Base-by-base conservation (phyloP, 2,329 filamentous ascomycete genomes). In the Cytospora piceicola region DNA sequence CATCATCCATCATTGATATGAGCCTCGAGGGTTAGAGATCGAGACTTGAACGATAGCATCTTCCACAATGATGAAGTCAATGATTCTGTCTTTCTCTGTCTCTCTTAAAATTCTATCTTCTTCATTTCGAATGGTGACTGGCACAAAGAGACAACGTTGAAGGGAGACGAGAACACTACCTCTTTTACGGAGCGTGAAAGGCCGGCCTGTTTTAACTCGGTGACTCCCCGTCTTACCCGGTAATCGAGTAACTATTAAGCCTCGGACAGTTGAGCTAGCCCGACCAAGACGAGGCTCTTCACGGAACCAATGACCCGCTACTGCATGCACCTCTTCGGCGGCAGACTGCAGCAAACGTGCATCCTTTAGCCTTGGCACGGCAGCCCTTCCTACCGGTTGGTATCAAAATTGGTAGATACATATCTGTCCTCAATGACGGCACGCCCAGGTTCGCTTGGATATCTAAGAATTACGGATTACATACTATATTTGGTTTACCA, bases 271-370 rank as follows among this genome's bases (percentile, higher is more conserved):
- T 34, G 39, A 30, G 61, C 61, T 63, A 63, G 53, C 61, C 53
- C 24, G n/a, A 57, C 57, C 42, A 36, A 55, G 61, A 27, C 39
- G 51, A 29, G 53, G 61, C 61, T 63, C 61, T 57, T 22, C 2
- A 57, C 61, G 61, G 61, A 63, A 39, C 61, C 42, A 51, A 42
- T 39, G 61, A 53, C 39, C 61, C 61, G 61, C 53, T 52, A 52
- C 42, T 57, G 61, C 61, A 29, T 22, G 53, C 36, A 46, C 30
- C 54, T 29, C 27, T 51, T 56, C 36, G 39, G 53, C 61, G 39
- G 42, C 30, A 24, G 20, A 63, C 61, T 52, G n/a, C 61, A 42
- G 39, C 53, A 34, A 27, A n/a, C 52, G 15, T 29, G 27, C 29
- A 7, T 22, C 7, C 29, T 53, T 27, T 15, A 32, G 27, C 36